Base-by-base conservation (phyloP, 179 eudicot species). In the Gypsophila paniculata region DNA sequence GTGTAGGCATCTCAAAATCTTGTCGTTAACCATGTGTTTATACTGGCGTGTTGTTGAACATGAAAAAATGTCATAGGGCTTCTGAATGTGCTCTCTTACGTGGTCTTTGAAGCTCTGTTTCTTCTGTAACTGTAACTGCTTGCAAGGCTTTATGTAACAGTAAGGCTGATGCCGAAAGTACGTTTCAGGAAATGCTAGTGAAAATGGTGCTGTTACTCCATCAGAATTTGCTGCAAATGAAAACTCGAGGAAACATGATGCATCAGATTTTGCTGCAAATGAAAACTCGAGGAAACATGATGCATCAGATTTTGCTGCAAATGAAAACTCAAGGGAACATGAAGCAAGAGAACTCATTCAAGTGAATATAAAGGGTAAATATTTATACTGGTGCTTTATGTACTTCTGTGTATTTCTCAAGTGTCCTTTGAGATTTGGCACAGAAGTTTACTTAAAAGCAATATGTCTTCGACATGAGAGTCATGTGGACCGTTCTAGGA, bases 101-200 rank as follows among this genome's bases (percentile, higher is more conserved):
- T 62, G 36, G 25, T 17, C 25, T 38, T 5, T 62, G 22, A 3
- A 6, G 14, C 48, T 62, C 52, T 46, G 9, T 10, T 17, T 12
- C 17, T 8, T 2, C 0, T 42, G 46, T 42, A 2, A 42, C 46
- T 42, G 1, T 29, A 8, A 36, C 42, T 42, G 34, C 34, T 29
- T 29, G 34, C 4, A 29, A 29, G 34, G 42, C 65, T 61, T 39
- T 29, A 6, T 18, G 8, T n/a, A 4, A 17, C 21, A 5, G 22
- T 53, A n/a, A 53, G 23, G 61, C 25, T 52, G 57, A 52, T 52
- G 21, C 22, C 8, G 22, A 29, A 52, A 15, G 22, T 53, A 19
- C 63, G 14, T 63, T 64, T 73, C 70, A 73, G 76, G 70, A 9
- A 26, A 44, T 34, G 9, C 46, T 6, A 3, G 19, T 72, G 76